A percentile compares a stretch with the other conserved stretches of the same genome.
These are phyloP conservation scores for Gonium pectorale DNA, from an alignment of 139 green algal genomes.

Conservation along the genomic window DNA sequence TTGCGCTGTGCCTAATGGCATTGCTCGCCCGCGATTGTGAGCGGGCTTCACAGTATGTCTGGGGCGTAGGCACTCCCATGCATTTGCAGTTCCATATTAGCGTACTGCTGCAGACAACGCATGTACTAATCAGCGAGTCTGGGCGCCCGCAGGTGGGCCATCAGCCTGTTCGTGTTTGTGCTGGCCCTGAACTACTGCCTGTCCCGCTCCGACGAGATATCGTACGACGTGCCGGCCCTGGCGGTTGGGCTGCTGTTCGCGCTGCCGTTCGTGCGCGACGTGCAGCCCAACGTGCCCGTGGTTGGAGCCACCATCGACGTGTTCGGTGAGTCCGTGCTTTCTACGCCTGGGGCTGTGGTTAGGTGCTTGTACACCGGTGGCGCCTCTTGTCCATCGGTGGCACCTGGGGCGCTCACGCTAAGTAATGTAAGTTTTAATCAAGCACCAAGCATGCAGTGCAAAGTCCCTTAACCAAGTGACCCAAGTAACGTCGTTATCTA, in stretches of 20 bases:
- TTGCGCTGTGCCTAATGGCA: too few species aligned
- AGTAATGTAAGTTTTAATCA: neutral
- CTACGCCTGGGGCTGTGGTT: too few species aligned
- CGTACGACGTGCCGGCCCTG: neutral
- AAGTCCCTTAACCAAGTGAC: neutral
- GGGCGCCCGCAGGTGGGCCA: neutral
- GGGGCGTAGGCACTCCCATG: too few species aligned
- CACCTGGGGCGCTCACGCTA: neutral
- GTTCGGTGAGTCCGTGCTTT: neutral
- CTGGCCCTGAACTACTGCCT: neutral
- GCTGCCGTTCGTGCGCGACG: neutral
- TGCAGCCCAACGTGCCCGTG: neutral
- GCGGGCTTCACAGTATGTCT: too few species aligned
- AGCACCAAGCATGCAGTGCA: neutral
- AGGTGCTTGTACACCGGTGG: too few species aligned
- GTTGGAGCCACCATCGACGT: neutral
- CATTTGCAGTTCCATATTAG: too few species aligned
- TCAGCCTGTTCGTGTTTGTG: neutral
- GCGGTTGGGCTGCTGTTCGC: slow-evolving; percentile 4
- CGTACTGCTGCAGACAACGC: too few species aligned
- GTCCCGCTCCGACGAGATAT: neutral
- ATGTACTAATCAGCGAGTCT: too few species aligned
- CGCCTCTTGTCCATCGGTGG: too few species aligned
- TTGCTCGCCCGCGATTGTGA: too few species aligned
- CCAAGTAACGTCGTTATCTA: too few species aligned